Evolutionary conservation across 148 eudicot genomes (phyloP), one percentile per base, ranked within the genome.

Genomic region (Rheum nobile): DNA sequence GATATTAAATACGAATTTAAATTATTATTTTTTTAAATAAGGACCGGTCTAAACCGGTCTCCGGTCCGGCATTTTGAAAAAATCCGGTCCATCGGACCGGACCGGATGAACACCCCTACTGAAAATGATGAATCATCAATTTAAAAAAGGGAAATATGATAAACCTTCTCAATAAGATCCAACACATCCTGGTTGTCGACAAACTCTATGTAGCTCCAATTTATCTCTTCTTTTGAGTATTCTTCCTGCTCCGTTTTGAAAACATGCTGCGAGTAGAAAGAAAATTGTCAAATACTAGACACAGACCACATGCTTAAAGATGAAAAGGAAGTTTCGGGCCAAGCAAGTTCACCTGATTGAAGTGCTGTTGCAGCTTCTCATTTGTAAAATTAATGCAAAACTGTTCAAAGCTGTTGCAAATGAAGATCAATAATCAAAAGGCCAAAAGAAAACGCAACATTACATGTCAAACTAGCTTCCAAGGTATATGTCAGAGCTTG

Each of bases 141-240:
- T 8, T 1, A n/a, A 10, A n/a, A 37, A 69, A 22, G n/a, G 12
- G 38, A 4, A 38, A 26, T 37, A 35, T 8, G n/a, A 69, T 77
- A 43, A 42, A 81, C 88, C 87, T 85, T 88, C 78, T 88, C 91
- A 82, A 88, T 88, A 28, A 88, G 80, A 79, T 85, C 88, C 71
- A 88, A 72, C 38, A 88, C 83, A 77, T 88, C 91, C 76, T 88
- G 88, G 77, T 88, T 88, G 76, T 88, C 91, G 65, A 88, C 82
- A 74, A 88, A 88, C 76, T 88, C 88, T 74, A 88, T 85, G 80
- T 88, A 88, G 80, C 91, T 88, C 91, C 91, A 88, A 65, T 84
- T 35, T 24, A 88, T 88, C 81, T 88, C 87, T 81, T 88, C 91
- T 76, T 82, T 88, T n/a, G 86, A 78, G 75, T 88, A 88, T 65